Evolutionary conservation across 495 filamentous ascomycete species (phyloP).

Genomic region (Oleoguttula mirabilis): DNA sequence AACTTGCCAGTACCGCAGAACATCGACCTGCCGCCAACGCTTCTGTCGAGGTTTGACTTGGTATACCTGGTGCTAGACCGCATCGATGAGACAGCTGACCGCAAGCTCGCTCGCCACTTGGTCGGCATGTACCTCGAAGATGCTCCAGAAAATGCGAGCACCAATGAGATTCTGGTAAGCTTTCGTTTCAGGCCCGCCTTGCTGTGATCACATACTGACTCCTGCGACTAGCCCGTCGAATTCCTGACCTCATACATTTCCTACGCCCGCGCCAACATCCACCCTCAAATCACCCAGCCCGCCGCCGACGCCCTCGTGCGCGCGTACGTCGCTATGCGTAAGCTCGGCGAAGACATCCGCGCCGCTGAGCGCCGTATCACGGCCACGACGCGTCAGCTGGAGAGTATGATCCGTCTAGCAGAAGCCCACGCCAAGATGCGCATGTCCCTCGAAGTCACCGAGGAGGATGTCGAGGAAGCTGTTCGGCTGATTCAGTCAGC

Average conservation of each 20-base stretch:
- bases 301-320: slow-evolving; percentile 71
- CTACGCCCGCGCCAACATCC: slow-evolving; percentile 78
- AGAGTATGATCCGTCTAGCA: slow-evolving; percentile 90
- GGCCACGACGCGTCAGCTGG: slow-evolving; percentile 87
- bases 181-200: no score
- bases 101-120: slow-evolving; percentile 79
- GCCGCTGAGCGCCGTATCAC: slow-evolving; percentile 91
- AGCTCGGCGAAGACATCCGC: slow-evolving; percentile 88
- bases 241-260: slow-evolving; percentile 96
- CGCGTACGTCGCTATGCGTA: slow-evolving; percentile 91
- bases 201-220: no score
- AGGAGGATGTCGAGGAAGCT: slow-evolving; percentile 76
- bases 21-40: slow-evolving; percentile 89
- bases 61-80: slow-evolving; percentile 94
- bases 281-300: slow-evolving; percentile 63
- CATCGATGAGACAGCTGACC: slow-evolving; percentile 77
- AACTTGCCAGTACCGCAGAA: slow-evolving; percentile 93
- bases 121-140: slow-evolving; percentile 97
- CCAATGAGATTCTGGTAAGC: slow-evolving; percentile 66
- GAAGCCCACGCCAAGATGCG: slow-evolving; percentile 99
- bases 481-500: slow-evolving; percentile 83
- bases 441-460: slow-evolving; percentile 60
- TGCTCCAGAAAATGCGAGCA: slow-evolving; percentile 70
- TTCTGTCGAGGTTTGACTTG: slow-evolving; percentile 89
- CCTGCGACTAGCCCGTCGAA: slow-evolving; percentile 63